Base-by-base conservation (phyloP, 2,329 filamentous ascomycete genomes). In the Bipolaris cookei region DNA sequence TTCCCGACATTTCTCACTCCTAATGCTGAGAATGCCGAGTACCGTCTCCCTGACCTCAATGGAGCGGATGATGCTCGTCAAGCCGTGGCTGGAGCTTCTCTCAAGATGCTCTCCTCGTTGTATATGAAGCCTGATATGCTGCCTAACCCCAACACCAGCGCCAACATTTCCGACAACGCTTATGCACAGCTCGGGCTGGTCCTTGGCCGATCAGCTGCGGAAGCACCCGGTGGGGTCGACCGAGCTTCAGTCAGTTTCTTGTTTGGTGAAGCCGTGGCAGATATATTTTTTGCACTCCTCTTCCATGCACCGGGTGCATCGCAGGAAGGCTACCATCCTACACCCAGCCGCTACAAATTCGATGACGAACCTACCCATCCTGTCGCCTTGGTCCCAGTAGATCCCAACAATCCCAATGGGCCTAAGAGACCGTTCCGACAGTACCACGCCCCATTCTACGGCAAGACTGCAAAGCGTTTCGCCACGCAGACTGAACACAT, bases 321-420 rank as follows among this genome's bases (percentile, higher is more conserved):
- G 2, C 50, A 59, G 32, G 59, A 56, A 5, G 54, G 50, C 20
- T 70, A 69, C 32, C 51, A 56, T 11, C 67, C 67, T 7, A 60
- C 48, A 10, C 59, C 57, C 0, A 63, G 65, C 2, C 51, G 50
- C 7, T 70, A 64, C 53, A 66, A 54, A 23, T 70, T 69, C 44
- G 51, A 64, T 37, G 67, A 68, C 38, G 67, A 70, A 37, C 67
- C 67, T 16, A 70, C 67, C 2, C 63, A 69, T 46, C 66, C 67
- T 1, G 61, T 70, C 14, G 46, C 49, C 1, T 47, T 69, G 6
- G 51, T 67, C n/a, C 67, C 67, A 3, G 56, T 62, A 1, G 63
- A 69, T 20, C 50, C 59, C 18, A 69, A 69, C 47, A 52, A 69
- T 35, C 67, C 67, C 11, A 56, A 59, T 37, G 66, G 66, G 8